Evolutionary conservation across 2,329 filamentous ascomycete genomes (phyloP).

Genomic region (Colletotrichum falcatum): DNA sequence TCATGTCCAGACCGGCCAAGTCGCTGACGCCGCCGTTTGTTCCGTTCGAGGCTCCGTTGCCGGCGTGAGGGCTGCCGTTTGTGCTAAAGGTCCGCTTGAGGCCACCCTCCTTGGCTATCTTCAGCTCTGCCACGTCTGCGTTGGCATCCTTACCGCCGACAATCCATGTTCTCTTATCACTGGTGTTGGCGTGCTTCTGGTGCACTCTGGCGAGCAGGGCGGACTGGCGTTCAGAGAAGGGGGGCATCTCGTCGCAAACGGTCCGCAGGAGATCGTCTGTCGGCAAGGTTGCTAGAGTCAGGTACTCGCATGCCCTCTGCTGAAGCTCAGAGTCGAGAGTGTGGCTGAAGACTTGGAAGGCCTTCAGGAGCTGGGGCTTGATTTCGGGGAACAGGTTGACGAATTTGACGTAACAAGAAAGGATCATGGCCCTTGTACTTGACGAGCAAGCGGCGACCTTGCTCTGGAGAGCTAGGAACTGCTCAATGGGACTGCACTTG

Average conservation of each 20-base stretch:
- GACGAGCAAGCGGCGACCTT: slow-evolving; percentile 93
- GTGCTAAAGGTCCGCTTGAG: slow-evolving; percentile 88
- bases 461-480: slow-evolving; percentile 90
- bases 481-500: slow-evolving; percentile 95
- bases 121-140: slow-evolving; percentile 81
- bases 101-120: slow-evolving; percentile 82
- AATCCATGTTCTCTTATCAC: slow-evolving; percentile 96
- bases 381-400: slow-evolving; percentile 99
- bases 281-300: slow-evolving; percentile 84
- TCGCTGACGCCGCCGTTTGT: slow-evolving; percentile 69
- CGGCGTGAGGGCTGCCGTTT: slow-evolving; percentile 57
- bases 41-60: slow-evolving; percentile 60
- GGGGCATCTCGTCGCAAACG: slow-evolving; percentile 98
- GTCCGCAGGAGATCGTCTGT: slow-evolving; percentile 93
- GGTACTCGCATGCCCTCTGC: slow-evolving; percentile 95
- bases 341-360: slow-evolving; percentile 93
- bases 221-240: slow-evolving; percentile 94
- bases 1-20: slow-evolving; percentile 86
- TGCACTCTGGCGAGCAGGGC: slow-evolving; percentile 92
- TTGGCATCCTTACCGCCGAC: slow-evolving; percentile 98
- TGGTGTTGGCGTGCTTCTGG: slow-evolving; percentile 92
- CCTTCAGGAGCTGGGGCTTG: slow-evolving; percentile 90
- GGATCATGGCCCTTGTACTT: slow-evolving; percentile 89
- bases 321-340: slow-evolving; percentile 95
- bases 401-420: slow-evolving; percentile 97